Evolutionary conservation across 176 grass and related monocot genomes (phyloP).

Genomic region (Avena eriantha): DNA sequence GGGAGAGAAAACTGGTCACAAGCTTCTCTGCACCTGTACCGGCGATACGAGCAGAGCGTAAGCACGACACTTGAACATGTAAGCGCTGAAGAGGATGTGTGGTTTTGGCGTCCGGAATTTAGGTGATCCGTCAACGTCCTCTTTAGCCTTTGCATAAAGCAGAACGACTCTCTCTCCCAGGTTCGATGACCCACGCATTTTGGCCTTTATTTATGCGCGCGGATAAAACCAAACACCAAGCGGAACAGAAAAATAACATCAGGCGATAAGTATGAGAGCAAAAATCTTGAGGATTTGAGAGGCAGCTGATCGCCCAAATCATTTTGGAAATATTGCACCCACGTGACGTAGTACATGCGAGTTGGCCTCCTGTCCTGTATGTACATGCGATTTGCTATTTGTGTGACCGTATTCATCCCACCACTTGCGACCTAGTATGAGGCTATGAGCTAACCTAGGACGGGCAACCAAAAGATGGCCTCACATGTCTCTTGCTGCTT

Average conservation of each 20-base stretch:
- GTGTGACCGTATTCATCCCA: neutral
- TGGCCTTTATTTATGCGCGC: slow-evolving; percentile 16
- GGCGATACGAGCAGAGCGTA: slow-evolving; percentile 12
- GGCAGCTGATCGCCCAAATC: neutral
- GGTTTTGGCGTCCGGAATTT: neutral
- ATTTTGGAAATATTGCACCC: neutral
- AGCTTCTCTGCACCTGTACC: neutral
- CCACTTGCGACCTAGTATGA: neutral
- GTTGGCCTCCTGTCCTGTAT: neutral
- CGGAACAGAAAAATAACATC: neutral
- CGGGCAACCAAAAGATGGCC: neutral
- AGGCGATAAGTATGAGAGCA: too few relatives aligned
- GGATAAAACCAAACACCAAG: neutral
- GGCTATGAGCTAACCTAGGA: slow-evolving; percentile 5
- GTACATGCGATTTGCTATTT: neutral
- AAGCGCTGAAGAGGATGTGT: neutral
- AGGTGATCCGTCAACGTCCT: slow-evolving; percentile 42
- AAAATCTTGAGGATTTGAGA: neutral
- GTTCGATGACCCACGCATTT: neutral
- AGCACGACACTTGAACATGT: slow-evolving; percentile 5
- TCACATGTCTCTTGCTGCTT: slow-evolving; percentile 30
- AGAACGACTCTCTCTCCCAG: neutral
- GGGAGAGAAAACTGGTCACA: slow-evolving; percentile 31
- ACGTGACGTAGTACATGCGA: neutral
- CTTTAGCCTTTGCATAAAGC: slow-evolving; percentile 39